phyloP scores from a whole-genome alignment of 108 stramenopile genomes.

The Skeletonema potamos region DNA sequence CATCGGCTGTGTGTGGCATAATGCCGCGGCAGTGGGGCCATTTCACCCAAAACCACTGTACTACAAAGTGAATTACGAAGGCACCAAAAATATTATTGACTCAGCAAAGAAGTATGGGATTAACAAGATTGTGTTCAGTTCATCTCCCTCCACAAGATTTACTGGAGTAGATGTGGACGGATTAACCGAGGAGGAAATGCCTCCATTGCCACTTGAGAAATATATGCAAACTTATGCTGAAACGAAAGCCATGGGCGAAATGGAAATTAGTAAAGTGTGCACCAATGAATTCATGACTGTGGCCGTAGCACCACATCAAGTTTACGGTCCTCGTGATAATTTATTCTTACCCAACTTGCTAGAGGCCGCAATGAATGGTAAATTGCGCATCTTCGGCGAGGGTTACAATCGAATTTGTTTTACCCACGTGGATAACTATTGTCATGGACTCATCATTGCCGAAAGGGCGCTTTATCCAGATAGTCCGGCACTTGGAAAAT shows the following conservation, averaged over 20 bases:
- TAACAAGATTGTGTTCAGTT: constrained; percentile 89
- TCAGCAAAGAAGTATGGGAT: constrained; percentile 81
- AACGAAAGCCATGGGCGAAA: constrained; percentile 95
- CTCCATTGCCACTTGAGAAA: constrained; percentile 53
- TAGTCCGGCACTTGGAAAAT: constrained; percentile 89
- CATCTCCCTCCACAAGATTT: constrained; percentile 95
- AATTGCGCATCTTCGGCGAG: constrained; percentile 90
- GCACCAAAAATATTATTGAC: constrained; percentile 84
- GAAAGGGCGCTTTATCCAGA: constrained; percentile 80
- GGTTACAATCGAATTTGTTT: constrained; percentile 91
- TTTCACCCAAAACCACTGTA: constrained; percentile 84
- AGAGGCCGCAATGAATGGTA: constrained; percentile 83
- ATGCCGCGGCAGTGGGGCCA: constrained; percentile 96
- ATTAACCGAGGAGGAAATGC: constrained; percentile 72
- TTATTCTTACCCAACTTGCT: constrained; percentile 93
- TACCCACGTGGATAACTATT: constrained; percentile 97
- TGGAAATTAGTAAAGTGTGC: constrained; percentile 69
- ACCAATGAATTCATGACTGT: constrained; percentile 73
- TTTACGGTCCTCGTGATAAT: constrained; percentile 92
- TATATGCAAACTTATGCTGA: constrained; percentile 93
- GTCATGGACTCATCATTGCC: constrained; percentile 92
- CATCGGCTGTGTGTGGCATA: constrained; percentile 91
- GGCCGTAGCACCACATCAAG: constrained; percentile 96
- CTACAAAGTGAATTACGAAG: constrained; percentile 85
- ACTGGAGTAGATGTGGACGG: constrained; percentile 90